A percentile compares a stretch with the other conserved stretches of the same genome.
Conservation (phyloP, 768 basidiomycete genomes). For the Termitomyces sp. region DNA sequence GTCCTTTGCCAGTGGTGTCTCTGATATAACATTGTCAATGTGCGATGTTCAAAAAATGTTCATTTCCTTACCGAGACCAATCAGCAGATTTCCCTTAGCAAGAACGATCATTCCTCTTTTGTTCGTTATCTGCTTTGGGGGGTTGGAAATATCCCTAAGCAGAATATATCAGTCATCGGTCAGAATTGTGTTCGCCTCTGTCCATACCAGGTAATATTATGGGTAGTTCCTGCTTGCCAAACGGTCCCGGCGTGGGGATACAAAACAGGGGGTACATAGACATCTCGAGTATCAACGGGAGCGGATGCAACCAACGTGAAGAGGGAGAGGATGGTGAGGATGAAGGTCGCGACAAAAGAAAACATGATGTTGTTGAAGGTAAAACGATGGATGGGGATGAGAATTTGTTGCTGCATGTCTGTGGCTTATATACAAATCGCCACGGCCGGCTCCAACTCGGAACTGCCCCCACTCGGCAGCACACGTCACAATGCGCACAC, state of each 20-base stretch:
- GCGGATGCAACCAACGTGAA: constrained; percentile 23
- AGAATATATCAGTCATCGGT: background rate
- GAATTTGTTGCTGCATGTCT: constrained; percentile 2
- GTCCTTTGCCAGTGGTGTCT: constrained; percentile 22
- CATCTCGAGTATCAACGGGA: constrained; percentile 35
- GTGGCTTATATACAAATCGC: constrained; percentile 8
- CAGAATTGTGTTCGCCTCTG: background rate
- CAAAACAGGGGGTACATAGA: constrained; percentile 38
- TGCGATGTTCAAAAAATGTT: background rate
- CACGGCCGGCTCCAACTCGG: constrained; percentile 10
- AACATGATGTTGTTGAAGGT: constrained; percentile 10
- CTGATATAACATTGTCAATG: constrained; percentile 13
- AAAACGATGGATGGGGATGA: background rate
- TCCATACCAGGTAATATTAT: constrained; percentile 39
- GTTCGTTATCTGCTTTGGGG: constrained; percentile 45
- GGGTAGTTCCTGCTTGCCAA: constrained; percentile 35
- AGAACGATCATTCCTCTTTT: constrained; percentile 34
- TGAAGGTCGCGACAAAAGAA: constrained; percentile 9
- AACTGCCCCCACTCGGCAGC: constrained; percentile 1
- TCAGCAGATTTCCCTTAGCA: constrained; percentile 23
- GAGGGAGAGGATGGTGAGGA: constrained; percentile 14
- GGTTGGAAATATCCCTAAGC: constrained; percentile 31
- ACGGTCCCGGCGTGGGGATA: constrained; percentile 27
- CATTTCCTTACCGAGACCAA: constrained; percentile 22
- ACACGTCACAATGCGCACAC: background rate